Evolutionary conservation across 371 early-diverging fungal species (phyloP).

Genomic region (Smittium culicis): DNA sequence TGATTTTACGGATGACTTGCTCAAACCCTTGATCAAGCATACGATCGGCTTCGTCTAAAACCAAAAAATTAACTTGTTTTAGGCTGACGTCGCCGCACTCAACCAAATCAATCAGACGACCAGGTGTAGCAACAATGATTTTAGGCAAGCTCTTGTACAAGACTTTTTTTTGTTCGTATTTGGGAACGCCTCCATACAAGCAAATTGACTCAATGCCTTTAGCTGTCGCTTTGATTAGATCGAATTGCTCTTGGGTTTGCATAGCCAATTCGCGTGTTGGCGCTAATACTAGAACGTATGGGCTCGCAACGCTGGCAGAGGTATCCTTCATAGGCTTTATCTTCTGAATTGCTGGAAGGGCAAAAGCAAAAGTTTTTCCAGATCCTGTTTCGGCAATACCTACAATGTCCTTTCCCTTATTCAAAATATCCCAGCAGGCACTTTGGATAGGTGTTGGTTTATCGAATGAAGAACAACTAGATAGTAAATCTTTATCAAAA

Average conservation of each 20-base stretch:
- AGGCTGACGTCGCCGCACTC: constrained; percentile 71
- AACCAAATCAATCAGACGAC: constrained; percentile 80
- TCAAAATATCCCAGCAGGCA: constrained; percentile 89
- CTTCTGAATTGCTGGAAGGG: constrained; percentile 87
- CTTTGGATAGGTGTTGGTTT: constrained; percentile 96
- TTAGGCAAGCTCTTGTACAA: constrained; percentile 82
- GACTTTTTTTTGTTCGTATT: constrained; percentile 70
- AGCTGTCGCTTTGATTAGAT: constrained; percentile 66
- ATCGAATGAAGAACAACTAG: constrained; percentile 68
- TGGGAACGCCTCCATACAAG: constrained; percentile 84
- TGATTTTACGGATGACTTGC: constrained; percentile 70
- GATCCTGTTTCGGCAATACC: constrained; percentile 96
- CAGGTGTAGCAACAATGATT: constrained; percentile 91
- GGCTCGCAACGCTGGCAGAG: constrained; percentile 79
- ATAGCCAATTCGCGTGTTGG: constrained; percentile 94
- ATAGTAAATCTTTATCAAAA: constrained; percentile 52
- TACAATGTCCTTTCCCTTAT: constrained; percentile 86
- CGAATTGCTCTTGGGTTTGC: constrained; percentile 85
- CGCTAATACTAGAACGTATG: constrained; percentile 83
- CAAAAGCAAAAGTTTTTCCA: constrained; percentile 95
- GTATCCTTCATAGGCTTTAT: constrained; percentile 54
- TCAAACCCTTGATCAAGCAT: constrained; percentile 94
- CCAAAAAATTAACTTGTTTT: constrained; percentile 77
- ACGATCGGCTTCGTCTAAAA: constrained; percentile 93
- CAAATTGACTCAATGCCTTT: constrained; percentile 74